These are phyloP conservation scores for Rhododendron williamsianum DNA, from an alignment of 148 eudicot genomes.

Conservation along the genomic window DNA sequence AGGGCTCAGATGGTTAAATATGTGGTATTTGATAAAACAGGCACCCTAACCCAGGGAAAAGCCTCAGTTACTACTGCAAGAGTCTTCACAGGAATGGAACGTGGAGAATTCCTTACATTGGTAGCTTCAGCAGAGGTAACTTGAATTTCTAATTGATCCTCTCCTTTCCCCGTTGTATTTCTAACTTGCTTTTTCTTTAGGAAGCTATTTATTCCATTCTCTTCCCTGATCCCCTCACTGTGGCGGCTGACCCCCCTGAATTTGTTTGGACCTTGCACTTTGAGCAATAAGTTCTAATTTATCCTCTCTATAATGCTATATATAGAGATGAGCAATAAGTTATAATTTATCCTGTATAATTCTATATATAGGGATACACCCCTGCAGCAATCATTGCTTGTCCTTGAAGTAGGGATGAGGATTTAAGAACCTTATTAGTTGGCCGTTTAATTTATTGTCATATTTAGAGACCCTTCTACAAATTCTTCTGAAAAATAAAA, in stretches of 20 bases:
- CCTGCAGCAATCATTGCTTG: not conserved
- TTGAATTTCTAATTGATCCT: not conserved
- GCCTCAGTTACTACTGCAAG: conserved; percentile 77
- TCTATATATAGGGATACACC: not conserved
- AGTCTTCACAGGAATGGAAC: conserved; percentile 76
- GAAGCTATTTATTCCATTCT: not conserved
- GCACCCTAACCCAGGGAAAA: conserved; percentile 94
- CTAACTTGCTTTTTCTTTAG: not conserved
- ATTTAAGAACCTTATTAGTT: not conserved
- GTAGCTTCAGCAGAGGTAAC: conserved; percentile 99
- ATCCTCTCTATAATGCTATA: not conserved
- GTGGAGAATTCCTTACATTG: conserved; percentile 82
- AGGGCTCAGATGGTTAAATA: conserved; percentile 79
- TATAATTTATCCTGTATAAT: not conserved
- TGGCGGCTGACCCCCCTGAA: not conserved
- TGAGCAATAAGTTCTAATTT: not conserved
- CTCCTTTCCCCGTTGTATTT: not conserved
- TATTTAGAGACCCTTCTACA: not conserved
- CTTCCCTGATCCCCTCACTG: not conserved
- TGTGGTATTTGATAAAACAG: conserved; percentile 95
- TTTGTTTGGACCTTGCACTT: not conserved
- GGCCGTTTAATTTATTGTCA: not conserved
- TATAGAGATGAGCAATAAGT: not conserved
- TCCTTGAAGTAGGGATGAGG: not conserved
- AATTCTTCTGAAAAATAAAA: not conserved